A percentile compares a stretch with the other conserved stretches of the same genome.
These are phyloP conservation scores for Colletotrichum sp. DNA, from an alignment of 2,329 filamentous ascomycete species.

Conservation along the genomic window DNA sequence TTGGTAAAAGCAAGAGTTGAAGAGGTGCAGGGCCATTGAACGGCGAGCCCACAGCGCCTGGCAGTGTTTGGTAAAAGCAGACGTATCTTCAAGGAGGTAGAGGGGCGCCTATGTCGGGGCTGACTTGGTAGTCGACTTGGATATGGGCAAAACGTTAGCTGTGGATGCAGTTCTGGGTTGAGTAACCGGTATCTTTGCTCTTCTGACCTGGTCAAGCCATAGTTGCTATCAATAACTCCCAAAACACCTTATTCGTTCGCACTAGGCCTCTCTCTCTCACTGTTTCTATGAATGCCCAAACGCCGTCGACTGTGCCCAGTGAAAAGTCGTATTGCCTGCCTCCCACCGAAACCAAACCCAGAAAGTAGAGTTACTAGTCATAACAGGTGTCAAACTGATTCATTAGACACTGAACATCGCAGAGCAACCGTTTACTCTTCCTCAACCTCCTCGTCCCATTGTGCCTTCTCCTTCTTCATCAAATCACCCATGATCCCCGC, in stretches of 20 bases:
- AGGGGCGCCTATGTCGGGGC: not conserved
- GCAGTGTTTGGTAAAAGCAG: not conserved
- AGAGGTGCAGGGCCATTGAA: too few relatives aligned
- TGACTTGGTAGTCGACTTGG: not conserved
- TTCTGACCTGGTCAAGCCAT: not conserved
- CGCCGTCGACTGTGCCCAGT: not conserved
- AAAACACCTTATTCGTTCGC: not conserved
- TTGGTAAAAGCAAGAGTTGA: not conserved
- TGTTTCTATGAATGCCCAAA: not conserved
- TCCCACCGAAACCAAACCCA: not conserved
- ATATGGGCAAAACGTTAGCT: not conserved
- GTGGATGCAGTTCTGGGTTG: not conserved
- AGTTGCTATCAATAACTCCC: not conserved
- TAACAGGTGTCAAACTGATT: not conserved
- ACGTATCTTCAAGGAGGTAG: not conserved
- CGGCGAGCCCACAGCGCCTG: not conserved
- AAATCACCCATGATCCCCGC: constrained; percentile 73
- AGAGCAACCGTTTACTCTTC: constrained; percentile 51
- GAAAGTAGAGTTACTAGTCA: not conserved
- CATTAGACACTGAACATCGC: not conserved
- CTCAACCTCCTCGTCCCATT: constrained; percentile 82
- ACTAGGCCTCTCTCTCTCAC: not conserved
- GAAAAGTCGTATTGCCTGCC: not conserved
- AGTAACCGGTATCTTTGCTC: not conserved
- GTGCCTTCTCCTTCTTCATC: constrained; percentile 78